A percentile compares a stretch with the other conserved stretches of the same genome.
Evolutionary conservation across 208 protist genomes (phyloP).

Genomic region (Trichomonas vaginalis): DNA sequence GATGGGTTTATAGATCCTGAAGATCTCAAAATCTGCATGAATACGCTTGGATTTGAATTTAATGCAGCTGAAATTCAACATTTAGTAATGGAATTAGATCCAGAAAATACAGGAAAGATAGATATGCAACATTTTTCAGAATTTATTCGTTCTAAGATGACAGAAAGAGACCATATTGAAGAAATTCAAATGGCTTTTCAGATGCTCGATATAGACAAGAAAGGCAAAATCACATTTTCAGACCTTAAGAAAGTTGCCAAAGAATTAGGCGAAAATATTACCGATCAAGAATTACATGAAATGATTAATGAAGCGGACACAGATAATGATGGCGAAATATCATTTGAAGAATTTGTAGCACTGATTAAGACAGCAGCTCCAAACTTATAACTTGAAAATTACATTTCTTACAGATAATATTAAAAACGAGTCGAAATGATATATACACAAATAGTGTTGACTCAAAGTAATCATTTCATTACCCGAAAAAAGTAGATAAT

Average conservation of each 20-base stretch:
- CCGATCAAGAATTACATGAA: slow-evolving; percentile 56
- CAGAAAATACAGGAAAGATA: slow-evolving; percentile 53
- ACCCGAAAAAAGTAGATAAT: no score
- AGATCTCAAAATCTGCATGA: slow-evolving; percentile 96
- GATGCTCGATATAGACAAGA: slow-evolving; percentile 41
- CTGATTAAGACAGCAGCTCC: not conserved
- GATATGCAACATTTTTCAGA: slow-evolving; percentile 59
- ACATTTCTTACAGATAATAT: no score
- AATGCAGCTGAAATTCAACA: slow-evolving; percentile 69
- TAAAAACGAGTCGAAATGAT: no score
- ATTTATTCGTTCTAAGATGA: slow-evolving; percentile 65
- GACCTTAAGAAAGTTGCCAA: slow-evolving; percentile 66
- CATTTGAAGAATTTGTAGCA: slow-evolving; percentile 45
- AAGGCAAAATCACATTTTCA: slow-evolving; percentile 66
- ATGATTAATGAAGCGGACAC: slow-evolving; percentile 60
- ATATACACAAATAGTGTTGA: no score
- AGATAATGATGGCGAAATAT: slow-evolving; percentile 51
- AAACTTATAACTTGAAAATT: not conserved
- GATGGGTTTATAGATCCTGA: slow-evolving; percentile 74
- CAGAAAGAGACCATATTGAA: slow-evolving; percentile 60
- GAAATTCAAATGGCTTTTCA: slow-evolving; percentile 26
- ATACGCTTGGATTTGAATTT: slow-evolving; percentile 90
- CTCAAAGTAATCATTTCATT: no score
- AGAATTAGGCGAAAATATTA: slow-evolving; percentile 56
- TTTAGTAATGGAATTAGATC: slow-evolving; percentile 60